A percentile compares a stretch with the other conserved stretches of the same genome.
These are phyloP conservation scores for Viridothelium virens DNA, from an alignment of 495 filamentous ascomycete species.

Conservation along the genomic window DNA sequence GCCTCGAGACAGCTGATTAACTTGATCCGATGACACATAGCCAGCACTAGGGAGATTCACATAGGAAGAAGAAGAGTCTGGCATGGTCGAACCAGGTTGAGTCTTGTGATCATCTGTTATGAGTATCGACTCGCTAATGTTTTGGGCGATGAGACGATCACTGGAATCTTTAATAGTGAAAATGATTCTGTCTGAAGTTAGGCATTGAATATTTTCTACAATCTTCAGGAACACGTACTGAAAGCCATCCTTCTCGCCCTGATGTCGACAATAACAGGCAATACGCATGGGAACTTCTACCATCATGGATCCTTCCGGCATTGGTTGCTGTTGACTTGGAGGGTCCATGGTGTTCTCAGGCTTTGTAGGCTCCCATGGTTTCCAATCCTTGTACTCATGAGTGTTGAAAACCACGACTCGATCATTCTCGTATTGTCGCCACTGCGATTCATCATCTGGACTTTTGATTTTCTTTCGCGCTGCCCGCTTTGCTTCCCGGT, in stretches of 20 bases:
- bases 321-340: conserved; percentile 15
- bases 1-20: conserved; percentile 22
- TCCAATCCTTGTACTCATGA: conserved; percentile 82
- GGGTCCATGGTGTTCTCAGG: conserved; percentile 8
- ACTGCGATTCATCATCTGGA: conserved; percentile 72
- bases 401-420: conserved; percentile 91
- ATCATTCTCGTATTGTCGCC: conserved; percentile 65
- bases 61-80: conserved; percentile 41
- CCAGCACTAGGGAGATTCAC: conserved; percentile 8
- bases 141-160: conserved; percentile 68
- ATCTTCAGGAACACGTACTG: conserved; percentile 42
- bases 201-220: not conserved
- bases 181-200: conserved; percentile 54
- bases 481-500: conserved; percentile 78
- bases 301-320: conserved; percentile 58
- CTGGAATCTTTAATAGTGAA: conserved; percentile 81
- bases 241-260: conserved; percentile 84
- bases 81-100: conserved; percentile 35
- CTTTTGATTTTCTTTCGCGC: conserved; percentile 84
- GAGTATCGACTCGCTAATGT: conserved; percentile 78
- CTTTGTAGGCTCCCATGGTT: conserved; percentile 42
- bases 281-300: conserved; percentile 89
- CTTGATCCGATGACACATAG: not conserved
- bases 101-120: conserved; percentile 98
- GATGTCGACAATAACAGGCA: conserved; percentile 92